These are phyloP conservation scores for Prunus padus DNA, from an alignment of 306 rosid genomes.

Conservation along the genomic window DNA sequence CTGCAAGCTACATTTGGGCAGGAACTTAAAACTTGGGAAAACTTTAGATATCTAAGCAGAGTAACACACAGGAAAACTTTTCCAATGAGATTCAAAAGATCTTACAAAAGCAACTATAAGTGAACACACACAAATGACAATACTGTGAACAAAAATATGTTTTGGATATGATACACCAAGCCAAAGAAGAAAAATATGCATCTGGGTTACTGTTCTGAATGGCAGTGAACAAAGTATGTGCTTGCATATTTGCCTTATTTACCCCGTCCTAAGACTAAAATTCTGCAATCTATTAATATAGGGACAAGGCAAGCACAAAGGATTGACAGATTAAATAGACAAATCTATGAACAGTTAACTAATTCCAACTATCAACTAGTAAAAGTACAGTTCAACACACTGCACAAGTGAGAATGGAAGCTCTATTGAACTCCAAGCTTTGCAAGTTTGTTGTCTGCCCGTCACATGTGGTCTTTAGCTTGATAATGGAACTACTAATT, in stretches of 20 bases:
- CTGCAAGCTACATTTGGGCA: not conserved
- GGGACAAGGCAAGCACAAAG: not conserved
- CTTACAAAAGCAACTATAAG: not conserved
- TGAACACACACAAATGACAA: not conserved
- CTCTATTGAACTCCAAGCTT: not conserved
- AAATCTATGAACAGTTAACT: not conserved
- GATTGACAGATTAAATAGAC: not conserved
- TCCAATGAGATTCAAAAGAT: not conserved
- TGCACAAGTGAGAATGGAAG: not conserved
- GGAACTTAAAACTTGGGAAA: conserved; percentile 3
- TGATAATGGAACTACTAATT: not conserved
- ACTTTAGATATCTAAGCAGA: not conserved
- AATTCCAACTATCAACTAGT: not conserved
- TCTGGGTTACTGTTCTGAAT: not conserved
- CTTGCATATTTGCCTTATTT: not conserved
- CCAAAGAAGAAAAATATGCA: not conserved
- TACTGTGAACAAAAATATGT: not conserved
- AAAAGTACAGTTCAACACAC: not conserved
- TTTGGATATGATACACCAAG: not conserved
- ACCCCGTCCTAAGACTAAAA: not conserved
- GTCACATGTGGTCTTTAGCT: not conserved
- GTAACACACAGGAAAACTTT: not conserved
- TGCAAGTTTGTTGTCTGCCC: not conserved
- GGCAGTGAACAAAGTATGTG: not conserved
- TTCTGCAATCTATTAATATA: not conserved